Percentiles rank a stretch among this genome's conserved stretches.
phyloP scores from a whole-genome alignment of 495 filamentous ascomycete genomes.

The Lophiostoma macrostomum region DNA sequence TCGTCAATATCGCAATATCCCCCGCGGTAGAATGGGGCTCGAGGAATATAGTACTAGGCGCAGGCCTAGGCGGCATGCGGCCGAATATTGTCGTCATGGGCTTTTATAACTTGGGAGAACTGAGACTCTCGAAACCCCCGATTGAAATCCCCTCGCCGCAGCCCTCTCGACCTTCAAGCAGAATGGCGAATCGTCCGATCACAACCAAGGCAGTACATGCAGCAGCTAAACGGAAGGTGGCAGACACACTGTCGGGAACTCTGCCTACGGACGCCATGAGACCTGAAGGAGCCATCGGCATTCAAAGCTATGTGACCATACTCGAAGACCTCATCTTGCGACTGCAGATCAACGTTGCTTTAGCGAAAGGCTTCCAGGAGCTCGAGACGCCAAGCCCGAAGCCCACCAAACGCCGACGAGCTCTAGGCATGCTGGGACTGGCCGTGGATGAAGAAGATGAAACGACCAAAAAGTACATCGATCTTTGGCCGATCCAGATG shows the following conservation, averaged over 20 bases:
- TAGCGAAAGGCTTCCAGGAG: slow-evolving; percentile 77
- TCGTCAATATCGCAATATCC: slow-evolving; percentile 79
- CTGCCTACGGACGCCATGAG: slow-evolving; percentile 62
- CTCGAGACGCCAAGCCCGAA: slow-evolving; percentile 61
- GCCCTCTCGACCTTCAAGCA: slow-evolving; percentile 26
- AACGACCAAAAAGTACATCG: slow-evolving; percentile 74
- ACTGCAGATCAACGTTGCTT: slow-evolving; percentile 78
- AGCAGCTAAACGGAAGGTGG: slow-evolving; percentile 29
- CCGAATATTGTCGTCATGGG: slow-evolving; percentile 81
- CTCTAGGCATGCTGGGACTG: slow-evolving; percentile 16
- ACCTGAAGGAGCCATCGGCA: slow-evolving; percentile 60
- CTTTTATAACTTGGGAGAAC: slow-evolving; percentile 72
- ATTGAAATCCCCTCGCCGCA: slow-evolving; percentile 45
- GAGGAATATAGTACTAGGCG: slow-evolving; percentile 74
- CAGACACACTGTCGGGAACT: slow-evolving; percentile 47
- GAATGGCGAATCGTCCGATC: slow-evolving; percentile 1
- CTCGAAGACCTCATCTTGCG: slow-evolving; percentile 77
- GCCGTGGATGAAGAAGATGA: slow-evolving; percentile 44
- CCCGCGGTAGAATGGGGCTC: slow-evolving; percentile 83
- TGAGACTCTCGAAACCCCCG: slow-evolving; percentile 55
- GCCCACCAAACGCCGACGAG: slow-evolving; percentile 24
- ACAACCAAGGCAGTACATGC: slow-evolving; percentile 15
- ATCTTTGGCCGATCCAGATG: slow-evolving; percentile 85
- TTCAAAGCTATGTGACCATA: slow-evolving; percentile 73
- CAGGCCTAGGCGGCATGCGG: slow-evolving; percentile 85